A percentile compares a stretch with the other conserved stretches of the same genome.
Conservation (phyloP, 805 yeast genomes). For the Saccharomycopsis vini region DNA sequence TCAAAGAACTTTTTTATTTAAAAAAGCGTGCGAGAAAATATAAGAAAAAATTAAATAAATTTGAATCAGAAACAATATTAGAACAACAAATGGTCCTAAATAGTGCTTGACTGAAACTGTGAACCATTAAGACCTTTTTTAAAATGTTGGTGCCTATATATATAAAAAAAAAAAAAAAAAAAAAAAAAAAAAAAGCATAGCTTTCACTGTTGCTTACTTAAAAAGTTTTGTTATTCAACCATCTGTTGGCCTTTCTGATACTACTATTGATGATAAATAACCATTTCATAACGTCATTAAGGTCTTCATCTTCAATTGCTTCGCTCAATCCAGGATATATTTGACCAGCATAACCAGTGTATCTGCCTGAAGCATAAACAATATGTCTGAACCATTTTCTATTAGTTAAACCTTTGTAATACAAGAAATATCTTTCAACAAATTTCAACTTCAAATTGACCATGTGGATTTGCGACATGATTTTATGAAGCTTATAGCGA, state of each 20-base stretch:
- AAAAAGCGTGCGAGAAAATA: no score
- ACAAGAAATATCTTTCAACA: slow-evolving; percentile 38
- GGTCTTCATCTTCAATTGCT: slow-evolving; percentile 40
- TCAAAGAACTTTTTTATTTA: no score
- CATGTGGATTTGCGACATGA: background rate
- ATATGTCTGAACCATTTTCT: slow-evolving; percentile 49
- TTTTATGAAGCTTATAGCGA: background rate
- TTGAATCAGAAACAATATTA: no score
- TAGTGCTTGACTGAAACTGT: no score
- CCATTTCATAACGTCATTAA: slow-evolving; percentile 29
- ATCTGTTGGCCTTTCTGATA: slow-evolving; percentile 8
- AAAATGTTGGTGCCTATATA: no score
- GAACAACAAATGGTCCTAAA: no score
- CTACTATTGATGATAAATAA: slow-evolving; percentile 18
- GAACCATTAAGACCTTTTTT: no score
- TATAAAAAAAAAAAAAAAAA: no score
- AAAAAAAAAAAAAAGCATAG: no score
- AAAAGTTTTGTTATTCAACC: no score
- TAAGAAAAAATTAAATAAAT: no score
- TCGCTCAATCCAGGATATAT: slow-evolving; percentile 44
- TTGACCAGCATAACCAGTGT: slow-evolving; percentile 49
- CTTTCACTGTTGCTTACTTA: no score
- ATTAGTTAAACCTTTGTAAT: slow-evolving; percentile 36
- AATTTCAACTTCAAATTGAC: slow-evolving; percentile 31
- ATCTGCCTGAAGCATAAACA: slow-evolving; percentile 45